These are phyloP conservation scores for Meyerozyma carpophila DNA, from an alignment of 1,139 yeast genomes.

Conservation along the genomic window DNA sequence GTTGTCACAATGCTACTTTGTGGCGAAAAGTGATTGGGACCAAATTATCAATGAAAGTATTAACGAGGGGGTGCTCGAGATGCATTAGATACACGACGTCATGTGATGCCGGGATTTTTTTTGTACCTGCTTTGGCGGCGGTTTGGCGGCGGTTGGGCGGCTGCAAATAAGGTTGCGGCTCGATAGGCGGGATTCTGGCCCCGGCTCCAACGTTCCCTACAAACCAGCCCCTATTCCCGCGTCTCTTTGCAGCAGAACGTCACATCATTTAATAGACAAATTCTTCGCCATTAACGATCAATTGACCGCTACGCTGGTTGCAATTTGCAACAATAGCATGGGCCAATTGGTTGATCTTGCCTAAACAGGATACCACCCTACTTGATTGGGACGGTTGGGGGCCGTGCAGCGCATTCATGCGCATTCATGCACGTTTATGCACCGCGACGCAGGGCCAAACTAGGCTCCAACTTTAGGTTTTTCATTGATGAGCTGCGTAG, in stretches of 20 bases:
- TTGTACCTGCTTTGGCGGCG: background rate
- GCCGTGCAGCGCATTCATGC: background rate
- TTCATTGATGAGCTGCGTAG: no score
- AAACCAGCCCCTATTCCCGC: no score
- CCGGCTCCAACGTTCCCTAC: no score
- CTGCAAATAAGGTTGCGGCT: no score
- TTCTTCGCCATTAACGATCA: no score
- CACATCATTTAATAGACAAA: no score
- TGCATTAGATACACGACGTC: background rate
- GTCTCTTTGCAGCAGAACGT: no score
- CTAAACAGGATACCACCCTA: background rate
- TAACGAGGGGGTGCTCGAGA: conserved; percentile 33
- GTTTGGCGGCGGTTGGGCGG: no score
- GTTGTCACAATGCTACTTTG: conserved; percentile 39
- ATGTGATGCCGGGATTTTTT: background rate
- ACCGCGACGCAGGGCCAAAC: background rate
- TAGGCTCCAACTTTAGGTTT: background rate
- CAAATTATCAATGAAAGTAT: conserved; percentile 39
- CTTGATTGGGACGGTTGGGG: background rate
- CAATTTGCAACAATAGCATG: no score
- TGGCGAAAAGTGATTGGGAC: conserved; percentile 53
- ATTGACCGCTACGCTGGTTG: no score
- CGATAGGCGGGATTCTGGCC: no score
- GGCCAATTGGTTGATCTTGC: background rate
- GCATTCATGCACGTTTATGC: background rate